phyloP scores from a whole-genome alignment of 1,139 yeast genomes.

The Geotrichum siamense region DNA sequence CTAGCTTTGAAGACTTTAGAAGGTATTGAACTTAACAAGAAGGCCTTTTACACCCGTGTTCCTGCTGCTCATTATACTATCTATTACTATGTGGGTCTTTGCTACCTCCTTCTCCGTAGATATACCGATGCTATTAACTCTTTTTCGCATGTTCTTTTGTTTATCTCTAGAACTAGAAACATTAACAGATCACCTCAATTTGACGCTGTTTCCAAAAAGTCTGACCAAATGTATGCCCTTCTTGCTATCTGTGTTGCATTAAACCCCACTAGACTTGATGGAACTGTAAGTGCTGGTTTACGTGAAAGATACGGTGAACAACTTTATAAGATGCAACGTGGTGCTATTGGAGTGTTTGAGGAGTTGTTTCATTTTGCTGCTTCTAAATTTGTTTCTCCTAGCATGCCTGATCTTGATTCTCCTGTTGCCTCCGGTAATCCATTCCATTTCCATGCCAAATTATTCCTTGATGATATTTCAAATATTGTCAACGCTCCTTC shows the following conservation, averaged over 20 bases:
- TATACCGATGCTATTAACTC: constrained; percentile 46
- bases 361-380: constrained; percentile 43
- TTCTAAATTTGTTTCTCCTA: constrained; percentile 43
- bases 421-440: constrained; percentile 37
- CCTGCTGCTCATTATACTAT: constrained; percentile 45
- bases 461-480: constrained; percentile 40
- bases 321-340: constrained; percentile 38
- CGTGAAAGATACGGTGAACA: constrained; percentile 45
- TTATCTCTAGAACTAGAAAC: constrained; percentile 42
- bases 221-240: constrained; percentile 48
- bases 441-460: constrained; percentile 38
- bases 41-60: constrained; percentile 41
- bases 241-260: constrained; percentile 42
- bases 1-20: constrained; percentile 45
- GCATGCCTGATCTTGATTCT: constrained; percentile 35
- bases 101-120: constrained; percentile 45
- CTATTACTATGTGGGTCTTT: constrained; percentile 46
- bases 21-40: constrained; percentile 41
- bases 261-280: constrained; percentile 43
- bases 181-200: constrained; percentile 41
- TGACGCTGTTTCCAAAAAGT: constrained; percentile 42
- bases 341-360: constrained; percentile 39
- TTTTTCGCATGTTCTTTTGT: constrained; percentile 41
- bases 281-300: constrained; percentile 38
- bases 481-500: constrained; percentile 38